phyloP scores from a whole-genome alignment of 164 flowering plant genomes.

The Houttuynia cordata region DNA sequence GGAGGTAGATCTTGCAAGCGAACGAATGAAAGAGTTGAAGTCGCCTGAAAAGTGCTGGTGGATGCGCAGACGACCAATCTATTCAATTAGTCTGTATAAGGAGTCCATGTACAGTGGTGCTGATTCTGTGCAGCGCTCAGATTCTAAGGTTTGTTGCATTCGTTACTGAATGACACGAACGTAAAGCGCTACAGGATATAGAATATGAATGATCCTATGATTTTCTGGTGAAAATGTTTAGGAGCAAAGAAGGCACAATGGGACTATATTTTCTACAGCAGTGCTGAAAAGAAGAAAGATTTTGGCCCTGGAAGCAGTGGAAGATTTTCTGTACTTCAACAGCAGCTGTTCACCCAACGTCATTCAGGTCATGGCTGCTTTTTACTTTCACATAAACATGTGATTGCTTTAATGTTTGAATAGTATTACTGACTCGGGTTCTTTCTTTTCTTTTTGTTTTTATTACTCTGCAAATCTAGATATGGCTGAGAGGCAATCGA shows the following conservation, averaged over 20 bases:
- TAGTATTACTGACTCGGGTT: neutral
- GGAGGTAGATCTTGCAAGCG: slow-evolving; percentile 39
- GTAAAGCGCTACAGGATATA: too few species aligned
- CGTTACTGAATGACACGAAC: too few species aligned
- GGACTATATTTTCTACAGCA: slow-evolving; percentile 30
- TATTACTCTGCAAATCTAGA: slow-evolving; percentile 19
- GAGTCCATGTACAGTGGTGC: slow-evolving; percentile 61
- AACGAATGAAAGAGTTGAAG: slow-evolving; percentile 47
- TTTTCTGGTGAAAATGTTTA: slow-evolving; percentile 8
- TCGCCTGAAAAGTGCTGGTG: slow-evolving; percentile 51
- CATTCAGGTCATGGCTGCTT: slow-evolving; percentile 31
- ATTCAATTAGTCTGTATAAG: slow-evolving; percentile 34
- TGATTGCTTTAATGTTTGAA: neutral
- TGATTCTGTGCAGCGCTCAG: slow-evolving; percentile 36
- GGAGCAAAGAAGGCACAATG: slow-evolving; percentile 45
- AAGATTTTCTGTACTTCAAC: slow-evolving; percentile 65
- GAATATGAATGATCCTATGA: too few species aligned
- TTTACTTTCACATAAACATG: too few species aligned
- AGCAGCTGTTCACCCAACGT: slow-evolving; percentile 42
- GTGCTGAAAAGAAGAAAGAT: slow-evolving; percentile 30
- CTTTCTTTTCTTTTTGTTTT: neutral
- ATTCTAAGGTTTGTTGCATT: slow-evolving; percentile 33
- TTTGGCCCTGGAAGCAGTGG: slow-evolving; percentile 54
- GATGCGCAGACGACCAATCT: slow-evolving; percentile 38
- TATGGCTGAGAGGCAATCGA: slow-evolving; percentile 64